Base-by-base conservation (phyloP, 1,284 basidiomycete species). In the Psilocybe mexicana region DNA sequence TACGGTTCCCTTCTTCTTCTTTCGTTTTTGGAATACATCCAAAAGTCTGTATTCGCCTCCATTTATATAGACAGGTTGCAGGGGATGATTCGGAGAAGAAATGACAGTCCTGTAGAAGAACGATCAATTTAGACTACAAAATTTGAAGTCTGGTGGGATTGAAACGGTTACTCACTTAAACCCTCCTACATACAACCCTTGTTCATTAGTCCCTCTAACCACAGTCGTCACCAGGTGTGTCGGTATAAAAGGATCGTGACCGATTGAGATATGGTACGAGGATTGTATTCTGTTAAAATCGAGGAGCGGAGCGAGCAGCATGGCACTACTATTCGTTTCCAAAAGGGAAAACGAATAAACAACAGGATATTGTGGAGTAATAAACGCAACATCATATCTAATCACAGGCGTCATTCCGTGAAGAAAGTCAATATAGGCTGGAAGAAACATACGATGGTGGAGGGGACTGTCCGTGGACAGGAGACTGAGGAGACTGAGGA, bases 201-300 rank as follows among this genome's bases (percentile, higher is more conserved):
- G 53, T 25, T 67, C 69, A 2, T 62, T 68, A 14, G 62, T 69
- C 12, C 72, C 72, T 33, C 69, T 67, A n/a, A 64, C 61, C 8
- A 78, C 52, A 2, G 70, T 69, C 2, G 76, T 78, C 30, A 76
- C 73, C 51, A 66, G 69, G 3, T 72, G 73, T 7, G 67, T 67
- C 0, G 76, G 75, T 14, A 72, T 69, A 61, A 77, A 74, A 54
- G 70, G 73, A 62, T 78, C 76, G 54, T 72, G 62, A 33, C 63
- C 59, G n/a, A 75, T 70, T 6, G 73, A 66, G 12, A 78, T 72
- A 56, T 75, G 68, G 54, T 78, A 78, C 14, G 68, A 51, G 1
- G 74, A 72, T 14, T 67, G 60, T 23, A 65, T 59, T 45, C 71
- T 68, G 7, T 64, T 63, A 24, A 63, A 64, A 26, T 63, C 60